A percentile compares a stretch with the other conserved stretches of the same genome.
Evolutionary conservation across 2,329 filamentous ascomycete genomes (phyloP).

Genomic region (Hymenoscyphus scutula): DNA sequence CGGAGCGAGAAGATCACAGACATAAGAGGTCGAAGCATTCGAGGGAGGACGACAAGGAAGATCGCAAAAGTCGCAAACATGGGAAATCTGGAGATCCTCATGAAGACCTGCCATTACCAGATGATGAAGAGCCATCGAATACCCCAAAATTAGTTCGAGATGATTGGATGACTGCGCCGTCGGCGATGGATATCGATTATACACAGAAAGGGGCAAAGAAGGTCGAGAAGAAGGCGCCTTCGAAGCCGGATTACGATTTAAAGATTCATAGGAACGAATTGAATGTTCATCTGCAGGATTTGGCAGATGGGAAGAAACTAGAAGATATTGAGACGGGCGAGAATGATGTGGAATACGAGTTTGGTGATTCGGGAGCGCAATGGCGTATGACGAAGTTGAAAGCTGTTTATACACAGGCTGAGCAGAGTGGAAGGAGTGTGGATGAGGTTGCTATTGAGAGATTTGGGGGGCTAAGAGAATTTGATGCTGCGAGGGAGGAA

Average conservation of each 20-base stretch:
- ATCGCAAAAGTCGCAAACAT: constrained; percentile 35
- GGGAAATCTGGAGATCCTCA: constrained; percentile 48
- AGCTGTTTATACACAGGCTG: constrained; percentile 75
- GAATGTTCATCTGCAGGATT: constrained; percentile 62
- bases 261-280: constrained; percentile 74
- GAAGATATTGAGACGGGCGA: constrained; percentile 38
- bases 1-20: constrained; percentile 54
- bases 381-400: constrained; percentile 98
- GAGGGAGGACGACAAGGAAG: constrained; percentile 38
- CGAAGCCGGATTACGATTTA: constrained; percentile 35
- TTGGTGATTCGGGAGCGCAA: constrained; percentile 84
- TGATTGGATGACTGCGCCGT: constrained; percentile 91
- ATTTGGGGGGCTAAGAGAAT: constrained; percentile 77
- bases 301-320: constrained; percentile 10
- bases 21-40: constrained; percentile 59
- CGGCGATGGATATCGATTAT: constrained; percentile 80
- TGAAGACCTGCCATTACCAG: constrained; percentile 49
- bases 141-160: constrained; percentile 57
- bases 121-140: constrained; percentile 45
- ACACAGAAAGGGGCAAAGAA: constrained; percentile 60
- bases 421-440: constrained; percentile 68
- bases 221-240: constrained; percentile 43
- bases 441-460: constrained; percentile 83
- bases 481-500: constrained; percentile 92
- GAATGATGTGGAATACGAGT: constrained; percentile 72